Percentiles rank a stretch among this genome's conserved stretches.
phyloP scores from a whole-genome alignment of 2,329 filamentous ascomycete species.

The Sarocladium strictum region DNA sequence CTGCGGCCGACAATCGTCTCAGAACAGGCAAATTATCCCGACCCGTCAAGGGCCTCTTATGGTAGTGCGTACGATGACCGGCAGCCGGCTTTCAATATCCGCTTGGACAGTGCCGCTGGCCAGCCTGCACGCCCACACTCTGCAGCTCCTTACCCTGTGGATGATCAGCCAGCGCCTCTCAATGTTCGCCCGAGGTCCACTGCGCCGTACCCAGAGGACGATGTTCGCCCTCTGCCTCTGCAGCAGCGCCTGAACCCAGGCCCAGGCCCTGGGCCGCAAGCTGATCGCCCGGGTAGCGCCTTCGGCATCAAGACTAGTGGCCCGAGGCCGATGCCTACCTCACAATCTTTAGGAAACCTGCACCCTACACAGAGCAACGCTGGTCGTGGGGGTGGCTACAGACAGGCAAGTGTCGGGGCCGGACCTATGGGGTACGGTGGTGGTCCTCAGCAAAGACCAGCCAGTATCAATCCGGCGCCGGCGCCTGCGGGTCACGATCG shows the following conservation, averaged over 20 bases:
- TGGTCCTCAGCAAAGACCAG: slow-evolving; percentile 11
- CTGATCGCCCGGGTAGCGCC: slow-evolving; percentile 44
- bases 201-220: slow-evolving; percentile 50
- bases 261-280: slow-evolving; percentile 28
- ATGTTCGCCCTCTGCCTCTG: slow-evolving; percentile 21
- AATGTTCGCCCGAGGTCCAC: slow-evolving; percentile 38
- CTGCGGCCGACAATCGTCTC: slow-evolving; percentile 30
- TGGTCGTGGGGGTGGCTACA: slow-evolving; percentile 29
- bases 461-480: slow-evolving; percentile 2
- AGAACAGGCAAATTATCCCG: slow-evolving; percentile 38
- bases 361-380: slow-evolving; percentile 36
- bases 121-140: slow-evolving; percentile 41
- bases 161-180: slow-evolving; percentile 53
- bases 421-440: slow-evolving; percentile 11
- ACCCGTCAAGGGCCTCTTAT: slow-evolving; percentile 36
- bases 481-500: slow-evolving; percentile 8
- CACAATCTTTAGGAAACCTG: slow-evolving; percentile 41
- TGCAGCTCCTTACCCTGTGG: slow-evolving; percentile 64
- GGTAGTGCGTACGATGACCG: slow-evolving; percentile 25
- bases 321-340: slow-evolving; percentile 14
- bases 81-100: slow-evolving; percentile 46
- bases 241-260: slow-evolving; percentile 5
- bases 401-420: slow-evolving; percentile 33
- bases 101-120: slow-evolving; percentile 31
- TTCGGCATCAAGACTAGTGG: slow-evolving; percentile 47